Conservation (phyloP, 108 stramenopile genomes). For the Epithemia pelagica region DNA sequence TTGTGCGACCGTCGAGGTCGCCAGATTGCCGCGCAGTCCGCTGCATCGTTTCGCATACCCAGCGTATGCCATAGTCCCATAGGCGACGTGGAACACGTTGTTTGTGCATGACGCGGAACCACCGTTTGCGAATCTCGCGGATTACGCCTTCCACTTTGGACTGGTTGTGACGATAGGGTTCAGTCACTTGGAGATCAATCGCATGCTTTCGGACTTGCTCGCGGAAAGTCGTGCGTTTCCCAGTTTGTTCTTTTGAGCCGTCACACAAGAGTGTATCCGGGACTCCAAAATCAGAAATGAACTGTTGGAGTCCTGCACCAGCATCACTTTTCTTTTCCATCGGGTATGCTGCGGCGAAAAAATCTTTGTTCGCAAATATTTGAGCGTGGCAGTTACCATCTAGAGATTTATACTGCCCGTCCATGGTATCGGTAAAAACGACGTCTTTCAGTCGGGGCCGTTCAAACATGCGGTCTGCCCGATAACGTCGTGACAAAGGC, state of each 20-base stretch:
- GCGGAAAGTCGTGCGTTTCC: neutral
- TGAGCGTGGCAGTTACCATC: neutral
- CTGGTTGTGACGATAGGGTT: constrained; percentile 18
- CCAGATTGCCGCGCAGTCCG: no score
- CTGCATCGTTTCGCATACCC: constrained; percentile 6
- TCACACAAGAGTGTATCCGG: constrained; percentile 23
- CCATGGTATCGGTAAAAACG: constrained; percentile 14
- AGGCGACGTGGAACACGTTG: constrained; percentile 17
- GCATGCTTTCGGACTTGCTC: neutral
- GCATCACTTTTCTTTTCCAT: constrained; percentile 2
- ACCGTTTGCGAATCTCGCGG: constrained; percentile 27
- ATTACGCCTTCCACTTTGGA: constrained; percentile 19
- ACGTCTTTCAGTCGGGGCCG: constrained; percentile 10
- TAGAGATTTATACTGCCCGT: neutral
- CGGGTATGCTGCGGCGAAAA: constrained; percentile 4
- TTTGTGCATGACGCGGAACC: constrained; percentile 33
- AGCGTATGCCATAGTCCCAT: constrained; percentile 27
- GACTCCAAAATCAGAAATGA: constrained; percentile 32
- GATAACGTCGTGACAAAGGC: constrained; percentile 19
- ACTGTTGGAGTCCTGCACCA: neutral
- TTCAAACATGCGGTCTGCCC: constrained; percentile 8
- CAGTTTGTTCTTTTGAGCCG: neutral
- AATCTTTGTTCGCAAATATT: constrained; percentile 1
- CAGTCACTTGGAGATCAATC: neutral
- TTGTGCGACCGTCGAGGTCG: constrained; percentile 6